Evolutionary conservation across 2,329 filamentous ascomycete genomes (phyloP).

Genomic region (Pochonia chlamydosporia): DNA sequence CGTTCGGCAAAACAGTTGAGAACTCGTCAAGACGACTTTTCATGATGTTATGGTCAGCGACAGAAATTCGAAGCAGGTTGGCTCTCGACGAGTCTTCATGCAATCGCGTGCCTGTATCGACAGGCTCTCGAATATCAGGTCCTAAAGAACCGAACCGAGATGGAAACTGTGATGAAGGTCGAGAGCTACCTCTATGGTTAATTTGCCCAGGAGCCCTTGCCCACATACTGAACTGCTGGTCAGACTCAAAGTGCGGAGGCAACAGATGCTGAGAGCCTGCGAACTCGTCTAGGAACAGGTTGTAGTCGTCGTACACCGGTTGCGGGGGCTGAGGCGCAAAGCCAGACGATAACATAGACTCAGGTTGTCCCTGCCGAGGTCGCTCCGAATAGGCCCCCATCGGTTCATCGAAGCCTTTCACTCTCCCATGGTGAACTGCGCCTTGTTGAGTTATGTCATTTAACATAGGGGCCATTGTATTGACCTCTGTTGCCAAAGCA

Average conservation of each 20-base stretch:
- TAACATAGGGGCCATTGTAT: constrained; percentile 45
- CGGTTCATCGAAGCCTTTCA: constrained; percentile 44
- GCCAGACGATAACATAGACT: constrained; percentile 33
- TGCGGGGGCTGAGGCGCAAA: constrained; percentile 23
- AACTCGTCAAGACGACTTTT: constrained; percentile 57
- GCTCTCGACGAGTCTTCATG: constrained; percentile 26
- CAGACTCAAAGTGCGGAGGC: constrained; percentile 47
- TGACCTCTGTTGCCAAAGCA: constrained; percentile 51
- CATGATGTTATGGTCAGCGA: constrained; percentile 48
- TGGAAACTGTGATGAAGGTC: constrained; percentile 46
- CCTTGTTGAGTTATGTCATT: constrained; percentile 36
- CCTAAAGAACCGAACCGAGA: constrained; percentile 49
- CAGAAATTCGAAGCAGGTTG: constrained; percentile 43
- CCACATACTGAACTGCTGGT: constrained; percentile 48
- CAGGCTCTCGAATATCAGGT: constrained; percentile 42
- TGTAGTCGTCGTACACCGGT: constrained; percentile 49
- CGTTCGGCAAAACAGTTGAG: constrained; percentile 50
- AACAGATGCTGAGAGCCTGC: constrained; percentile 48
- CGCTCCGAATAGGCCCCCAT: constrained; percentile 42
- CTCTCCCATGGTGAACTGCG: constrained; percentile 31
- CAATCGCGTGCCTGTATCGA: constrained; percentile 17
- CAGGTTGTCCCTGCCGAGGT: constrained; percentile 35
- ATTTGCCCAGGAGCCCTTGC: constrained; percentile 34
- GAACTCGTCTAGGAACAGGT: constrained; percentile 54
- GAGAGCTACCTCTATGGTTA: constrained; percentile 35